Conservation (phyloP, 2,329 filamentous ascomycete species). For the Nectriaceae sp. region DNA sequence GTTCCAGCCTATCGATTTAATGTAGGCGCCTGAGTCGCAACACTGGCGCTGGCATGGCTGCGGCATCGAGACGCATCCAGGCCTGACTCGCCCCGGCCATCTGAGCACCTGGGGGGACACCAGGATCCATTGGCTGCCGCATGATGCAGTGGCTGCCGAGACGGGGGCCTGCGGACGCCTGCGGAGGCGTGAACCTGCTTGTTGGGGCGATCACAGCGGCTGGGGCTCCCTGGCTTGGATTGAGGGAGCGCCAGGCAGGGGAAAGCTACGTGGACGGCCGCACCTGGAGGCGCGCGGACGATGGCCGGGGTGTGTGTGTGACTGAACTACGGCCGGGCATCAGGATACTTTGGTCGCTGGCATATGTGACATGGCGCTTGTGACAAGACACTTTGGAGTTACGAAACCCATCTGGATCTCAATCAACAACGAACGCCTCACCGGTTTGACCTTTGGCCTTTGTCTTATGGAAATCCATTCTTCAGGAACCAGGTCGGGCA, state of each 20-base stretch:
- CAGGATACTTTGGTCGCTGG: too few relatives aligned
- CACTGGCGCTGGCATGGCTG: conserved; percentile 9
- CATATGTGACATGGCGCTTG: too few relatives aligned
- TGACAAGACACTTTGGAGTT: too few relatives aligned
- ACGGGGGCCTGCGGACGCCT: background rate
- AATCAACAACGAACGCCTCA: too few relatives aligned
- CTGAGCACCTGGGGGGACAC: conserved; percentile 4
- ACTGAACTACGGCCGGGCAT: too few relatives aligned
- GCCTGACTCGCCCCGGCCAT: conserved; percentile 22
- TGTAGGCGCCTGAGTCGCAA: conserved; percentile 23
- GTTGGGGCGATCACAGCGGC: conserved; percentile 21
- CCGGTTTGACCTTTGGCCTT: too few relatives aligned
- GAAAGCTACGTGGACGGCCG: conserved; percentile 1
- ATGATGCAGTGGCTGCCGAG: conserved; percentile 24
- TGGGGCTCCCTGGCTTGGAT: background rate
- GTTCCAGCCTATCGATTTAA: conserved; percentile 22
- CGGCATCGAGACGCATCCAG: conserved; percentile 21
- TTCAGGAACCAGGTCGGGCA: conserved; percentile 19
- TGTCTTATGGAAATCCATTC: too few relatives aligned
- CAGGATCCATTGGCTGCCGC: conserved; percentile 22
- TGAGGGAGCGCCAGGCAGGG: background rate
- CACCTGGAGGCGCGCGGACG: background rate
- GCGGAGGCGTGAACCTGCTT: conserved; percentile 19
- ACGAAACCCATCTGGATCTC: too few relatives aligned
- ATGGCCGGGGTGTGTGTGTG: background rate